Evolutionary conservation across 2,329 filamentous ascomycete species (phyloP), one percentile per base, ranked within the genome.

Genomic region (Penicillium concentricum): DNA sequence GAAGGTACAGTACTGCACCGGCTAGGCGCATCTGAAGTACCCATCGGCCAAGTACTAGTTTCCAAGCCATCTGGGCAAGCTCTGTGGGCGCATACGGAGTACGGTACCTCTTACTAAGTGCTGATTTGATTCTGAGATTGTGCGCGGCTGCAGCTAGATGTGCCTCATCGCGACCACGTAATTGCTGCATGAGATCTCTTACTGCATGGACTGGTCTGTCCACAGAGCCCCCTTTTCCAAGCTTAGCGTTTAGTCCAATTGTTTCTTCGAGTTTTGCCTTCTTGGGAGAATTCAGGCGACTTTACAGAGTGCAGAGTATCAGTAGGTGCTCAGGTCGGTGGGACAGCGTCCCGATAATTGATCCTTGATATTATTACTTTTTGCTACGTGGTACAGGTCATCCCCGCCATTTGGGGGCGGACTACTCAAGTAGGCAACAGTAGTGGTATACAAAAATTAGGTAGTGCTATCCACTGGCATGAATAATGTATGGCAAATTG

Each of bases 31-130:
- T 61, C 54, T 50, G 61, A 55, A 34, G 20, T 20, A 50, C n/a
- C n/a, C 53, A 41, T 56, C 37, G 22, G 56, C 47, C 54, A 51
- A 34, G 47, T 34, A 53, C 32, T 51, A 51, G 54, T 65, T 65
- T 61, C 53, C 61, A 65, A 62, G 59, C 52, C 58, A 64, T 58
- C 52, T 49, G 37, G 56, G 26, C 56, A 45, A 39, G 32, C 37
- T 54, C 50, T 39, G 56, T 53, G 51, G 56, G 28, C 56, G 53
- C 54, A 41, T 57, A 26, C 24, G 24, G 24, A 26, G 51, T 59
- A 55, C 37, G 5, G n/a, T 16, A 50, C 12, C 8, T 35, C 18
- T 45, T 18, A 53, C n/a, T 18, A 34, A 39, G n/a, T 48, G 44
- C 42, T 37, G n/a, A 26, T 38, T 54, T 44, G 16, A 42, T 42